Evolutionary conservation across 2,329 filamentous ascomycete species (phyloP).

Genomic region (Botrytis cinerea): DNA sequence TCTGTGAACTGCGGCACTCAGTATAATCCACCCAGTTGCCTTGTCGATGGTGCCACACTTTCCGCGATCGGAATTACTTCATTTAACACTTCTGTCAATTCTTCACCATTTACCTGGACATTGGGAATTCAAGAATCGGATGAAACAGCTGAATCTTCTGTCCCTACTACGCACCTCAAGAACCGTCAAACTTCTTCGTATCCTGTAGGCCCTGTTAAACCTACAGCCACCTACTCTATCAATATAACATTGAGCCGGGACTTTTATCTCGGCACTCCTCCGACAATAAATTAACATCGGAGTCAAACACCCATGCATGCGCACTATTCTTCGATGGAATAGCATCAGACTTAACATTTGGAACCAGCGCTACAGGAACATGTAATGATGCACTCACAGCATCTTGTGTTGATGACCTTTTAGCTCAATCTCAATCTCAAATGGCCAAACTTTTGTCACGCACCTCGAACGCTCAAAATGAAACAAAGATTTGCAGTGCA

Average conservation of each 20-base stretch:
- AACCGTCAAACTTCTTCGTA: background rate
- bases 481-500: background rate
- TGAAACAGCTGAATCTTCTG: background rate
- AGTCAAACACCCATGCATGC: background rate
- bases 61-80: background rate
- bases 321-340: background rate
- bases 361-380: background rate
- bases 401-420: background rate
- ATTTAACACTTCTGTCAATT: background rate
- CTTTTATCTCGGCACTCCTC: slow-evolving; percentile 7
- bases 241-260: background rate
- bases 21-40: background rate
- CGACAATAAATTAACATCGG: background rate
- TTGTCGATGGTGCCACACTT: background rate
- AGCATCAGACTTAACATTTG: background rate
- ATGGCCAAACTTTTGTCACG: background rate
- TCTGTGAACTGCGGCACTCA: background rate
- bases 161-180: background rate
- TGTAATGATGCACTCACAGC: background rate
- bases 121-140: background rate
- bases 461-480: background rate
- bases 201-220: background rate
- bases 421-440: background rate
- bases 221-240: background rate
- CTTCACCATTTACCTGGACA: background rate